Evolutionary conservation across 106 monocot species (phyloP), one percentile per base, ranked within the genome.

Genomic region (Vanilla planifolia): DNA sequence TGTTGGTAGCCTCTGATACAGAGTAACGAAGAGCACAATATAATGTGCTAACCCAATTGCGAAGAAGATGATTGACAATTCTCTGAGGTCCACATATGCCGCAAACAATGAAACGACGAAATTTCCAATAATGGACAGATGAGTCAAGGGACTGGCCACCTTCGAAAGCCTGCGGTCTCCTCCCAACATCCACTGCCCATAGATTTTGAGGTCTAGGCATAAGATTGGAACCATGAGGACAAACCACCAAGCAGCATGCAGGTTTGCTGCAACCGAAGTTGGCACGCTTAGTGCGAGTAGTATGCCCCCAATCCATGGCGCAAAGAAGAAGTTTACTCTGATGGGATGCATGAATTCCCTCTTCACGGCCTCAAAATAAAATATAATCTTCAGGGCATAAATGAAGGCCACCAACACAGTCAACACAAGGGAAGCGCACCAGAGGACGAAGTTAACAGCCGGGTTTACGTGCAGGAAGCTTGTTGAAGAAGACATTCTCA

Each of bases 401-500:
- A 59, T 59, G 58, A 50, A 7, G 58, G 59, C 47, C 11, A 73
- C 29, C 3, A 28, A 36, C 29, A 1, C 28, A 11, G 51, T 24
- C 39, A 73, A 22, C 15, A 24, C 29, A 16, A 73, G 11, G 5
- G 73, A 27, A 8, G 57, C 23, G 46, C 57, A 59, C 73, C 73
- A 73, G 7, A 73, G 65, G n/a, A 73, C 39, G 2, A 73, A 33
- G 45, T 73, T 73, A 4, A 59, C 35, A 5, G 16, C 51, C 21
- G 33, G 25, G 65, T 50, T 59, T 15, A 73, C 21, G 33, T 65
- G 47, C 17, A 65, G 1, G 44, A 79, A 84, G 15, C 21, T 39
- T 25, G 58, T 68, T 15, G 84, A 68, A 0, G 75, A 46, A 7
- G 79, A 84, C 11, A 63, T 71, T 27, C 75, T 70, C 7, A 83